Evolutionary conservation across 495 filamentous ascomycete species (phyloP), one percentile per base, ranked within the genome.

Genomic region (Tricharina praecox): DNA sequence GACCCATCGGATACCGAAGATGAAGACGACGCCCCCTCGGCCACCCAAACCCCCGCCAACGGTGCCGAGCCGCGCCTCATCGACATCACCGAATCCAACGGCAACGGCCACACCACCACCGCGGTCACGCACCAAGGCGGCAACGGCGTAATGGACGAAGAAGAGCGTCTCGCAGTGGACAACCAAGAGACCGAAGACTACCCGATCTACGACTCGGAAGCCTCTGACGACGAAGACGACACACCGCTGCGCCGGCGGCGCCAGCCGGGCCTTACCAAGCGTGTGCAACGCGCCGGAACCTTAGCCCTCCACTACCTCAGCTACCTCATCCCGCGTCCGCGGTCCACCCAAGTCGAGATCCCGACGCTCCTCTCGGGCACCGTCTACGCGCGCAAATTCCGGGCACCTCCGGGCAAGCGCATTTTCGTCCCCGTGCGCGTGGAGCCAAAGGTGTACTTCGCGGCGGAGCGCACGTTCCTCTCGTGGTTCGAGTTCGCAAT

Each of bases 401-500:
- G 76, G 53, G 90, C 90, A 16, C 90, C 90, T 7, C 80, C 79
- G 62, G 87, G 87, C 19, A 95, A 95, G 66, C 73, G 75, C 55
- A 97, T 97, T 54, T 85, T 94, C 52, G 88, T 97, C 19, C 90
- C 87, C 23, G 79, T 96, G 35, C 77, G 90, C 44, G 85, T 97
- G 38, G 90, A 97, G 66, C 90, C 90, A 2, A 97, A 97, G 63
- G 90, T 97, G 50, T 92, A 86, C 64, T 93, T 97, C 54, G 90
- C 90, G 20, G 85, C 85, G 5, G 90, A 97, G 61, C 75, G 90
- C 50, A 97, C 90, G 10, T 97, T 94, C 65, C 73, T 97, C 51
- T 81, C 85, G 30, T 97, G 90, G 90, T 82, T 96, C 48, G 88
- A 97, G 66, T 95, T 90, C 68, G 82, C 78, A 40, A 90, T 97